These are phyloP conservation scores for Solanum peruvianum DNA, from an alignment of 257 asterid species.

Conservation along the genomic window DNA sequence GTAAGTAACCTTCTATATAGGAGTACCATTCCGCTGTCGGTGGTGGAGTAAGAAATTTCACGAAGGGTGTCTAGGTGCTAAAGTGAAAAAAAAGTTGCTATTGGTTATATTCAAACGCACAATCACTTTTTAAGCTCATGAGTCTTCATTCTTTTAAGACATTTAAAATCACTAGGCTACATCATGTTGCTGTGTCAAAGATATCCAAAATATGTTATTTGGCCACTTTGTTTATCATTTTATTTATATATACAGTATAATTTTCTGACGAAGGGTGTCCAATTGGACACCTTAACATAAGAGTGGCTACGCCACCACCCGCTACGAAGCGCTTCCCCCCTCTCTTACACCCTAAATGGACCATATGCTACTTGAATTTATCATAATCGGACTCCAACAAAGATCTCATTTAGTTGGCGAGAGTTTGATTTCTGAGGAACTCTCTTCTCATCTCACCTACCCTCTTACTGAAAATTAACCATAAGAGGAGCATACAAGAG, in stretches of 20 bases:
- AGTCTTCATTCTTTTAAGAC: too few relatives aligned
- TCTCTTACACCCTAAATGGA: not conserved
- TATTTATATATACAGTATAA: too few relatives aligned
- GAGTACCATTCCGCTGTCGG: not conserved
- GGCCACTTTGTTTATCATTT: too few relatives aligned
- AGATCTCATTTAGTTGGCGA: not conserved
- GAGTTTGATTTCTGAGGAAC: not conserved
- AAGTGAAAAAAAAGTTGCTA: accelerated
- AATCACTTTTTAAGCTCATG: too few relatives aligned
- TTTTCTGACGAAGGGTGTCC: too few relatives aligned
- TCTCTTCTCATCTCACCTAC: not conserved
- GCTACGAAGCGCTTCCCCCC: not conserved
- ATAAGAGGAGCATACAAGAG: not conserved
- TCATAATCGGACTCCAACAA: not conserved
- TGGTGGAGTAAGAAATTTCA: too few relatives aligned
- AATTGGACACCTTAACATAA: too few relatives aligned
- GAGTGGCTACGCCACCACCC: too few relatives aligned
- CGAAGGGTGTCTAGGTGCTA: accelerated
- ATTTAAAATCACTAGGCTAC: too few relatives aligned
- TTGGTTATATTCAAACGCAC: too few relatives aligned
- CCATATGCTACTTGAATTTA: not conserved
- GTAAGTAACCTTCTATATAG: not conserved
- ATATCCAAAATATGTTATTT: too few relatives aligned
- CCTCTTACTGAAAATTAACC: not conserved
- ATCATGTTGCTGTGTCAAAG: too few relatives aligned